phyloP scores from a whole-genome alignment of 495 filamentous ascomycete species.

The Penicillium verhagenii region DNA sequence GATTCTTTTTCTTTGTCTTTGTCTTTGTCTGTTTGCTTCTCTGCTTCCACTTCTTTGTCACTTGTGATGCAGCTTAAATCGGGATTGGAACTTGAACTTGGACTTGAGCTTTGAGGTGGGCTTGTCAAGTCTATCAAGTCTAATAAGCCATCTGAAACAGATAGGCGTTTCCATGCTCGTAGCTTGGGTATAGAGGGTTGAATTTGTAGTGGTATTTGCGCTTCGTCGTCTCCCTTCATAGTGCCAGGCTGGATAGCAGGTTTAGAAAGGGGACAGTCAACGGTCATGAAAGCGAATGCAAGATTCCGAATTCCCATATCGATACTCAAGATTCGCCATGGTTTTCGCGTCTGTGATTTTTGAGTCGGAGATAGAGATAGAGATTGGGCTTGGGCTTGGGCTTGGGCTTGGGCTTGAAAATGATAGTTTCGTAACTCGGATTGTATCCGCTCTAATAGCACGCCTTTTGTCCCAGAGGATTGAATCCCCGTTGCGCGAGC shows the following conservation, averaged over 20 bases:
- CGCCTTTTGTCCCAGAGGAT: constrained; percentile 49
- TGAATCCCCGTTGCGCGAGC: constrained; percentile 54
- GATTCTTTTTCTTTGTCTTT: not conserved
- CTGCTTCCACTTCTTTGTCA: too few species aligned
- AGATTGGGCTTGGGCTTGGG: not conserved
- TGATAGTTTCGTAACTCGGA: constrained; percentile 12
- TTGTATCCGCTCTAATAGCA: constrained; percentile 31
- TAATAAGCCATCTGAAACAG: constrained; percentile 19
- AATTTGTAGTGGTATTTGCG: not conserved
- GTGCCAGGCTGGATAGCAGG: not conserved
- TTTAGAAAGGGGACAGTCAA: constrained; percentile 9
- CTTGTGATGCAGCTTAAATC: not conserved
- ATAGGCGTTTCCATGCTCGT: constrained; percentile 39
- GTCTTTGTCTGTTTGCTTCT: too few species aligned
- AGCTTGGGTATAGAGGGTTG: constrained; percentile 11
- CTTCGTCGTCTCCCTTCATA: not conserved
- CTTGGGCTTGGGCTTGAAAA: not conserved
- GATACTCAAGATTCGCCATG: constrained; percentile 66
- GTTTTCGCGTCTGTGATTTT: not conserved
- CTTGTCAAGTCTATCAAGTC: too few species aligned
- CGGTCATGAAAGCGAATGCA: constrained; percentile 56
- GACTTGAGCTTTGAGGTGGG: not conserved
- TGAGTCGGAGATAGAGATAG: too few species aligned
- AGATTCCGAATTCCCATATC: constrained; percentile 88
- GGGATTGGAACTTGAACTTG: constrained; percentile 2